Base-by-base conservation (phyloP, 2,329 filamentous ascomycete genomes). In the Aspergillus oerlinghausenensis region DNA sequence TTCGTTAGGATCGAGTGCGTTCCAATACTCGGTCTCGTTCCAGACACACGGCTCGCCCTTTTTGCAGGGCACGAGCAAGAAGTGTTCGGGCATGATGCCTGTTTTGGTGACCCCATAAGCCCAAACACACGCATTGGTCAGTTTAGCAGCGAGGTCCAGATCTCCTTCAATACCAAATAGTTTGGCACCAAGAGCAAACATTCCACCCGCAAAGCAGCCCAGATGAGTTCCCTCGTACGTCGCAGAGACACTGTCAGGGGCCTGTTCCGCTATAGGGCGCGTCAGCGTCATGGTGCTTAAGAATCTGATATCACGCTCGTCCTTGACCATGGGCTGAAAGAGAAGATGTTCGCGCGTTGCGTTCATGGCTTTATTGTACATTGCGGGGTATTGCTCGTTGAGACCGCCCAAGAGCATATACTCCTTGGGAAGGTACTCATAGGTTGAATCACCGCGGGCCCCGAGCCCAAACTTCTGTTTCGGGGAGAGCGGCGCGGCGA, bases 41-140 rank as follows among this genome's bases (percentile, higher is more conserved):
- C 83, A 86, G 11, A 70, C 67, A 62, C 84, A 86, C 21, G 65
- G 60, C 35, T 67, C 60, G 8, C 64, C 60, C 35, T 75, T 70
- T 26, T 72, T 68, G 66, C 84, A 87, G 4, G 80, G 76, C 17
- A 82, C 66, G 47, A 85, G 72, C 35, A 78, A 71, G 63, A 84
- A 84, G 49, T 75, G 69, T 65, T 87, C 84, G 1, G 84, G 83
- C 84, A 87, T 87, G 57, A 87, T 80, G 4, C 84, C 83, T 2
- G 80, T 75, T 1, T 79, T 79, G 4, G 81, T 80, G 9, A 77
- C 73, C 60, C 80, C 77, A 67, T 87, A 86, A 1, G 83, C 80
- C 83, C 83, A 87, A n/a, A 86, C 79, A 65, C 84, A 87, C 3
- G 81, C 81, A 55, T 86, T 79, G 0, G 83, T 82, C 49, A 87